Conservation (phyloP, 2,329 filamentous ascomycete genomes). For the Xylariaceae sp. region DNA sequence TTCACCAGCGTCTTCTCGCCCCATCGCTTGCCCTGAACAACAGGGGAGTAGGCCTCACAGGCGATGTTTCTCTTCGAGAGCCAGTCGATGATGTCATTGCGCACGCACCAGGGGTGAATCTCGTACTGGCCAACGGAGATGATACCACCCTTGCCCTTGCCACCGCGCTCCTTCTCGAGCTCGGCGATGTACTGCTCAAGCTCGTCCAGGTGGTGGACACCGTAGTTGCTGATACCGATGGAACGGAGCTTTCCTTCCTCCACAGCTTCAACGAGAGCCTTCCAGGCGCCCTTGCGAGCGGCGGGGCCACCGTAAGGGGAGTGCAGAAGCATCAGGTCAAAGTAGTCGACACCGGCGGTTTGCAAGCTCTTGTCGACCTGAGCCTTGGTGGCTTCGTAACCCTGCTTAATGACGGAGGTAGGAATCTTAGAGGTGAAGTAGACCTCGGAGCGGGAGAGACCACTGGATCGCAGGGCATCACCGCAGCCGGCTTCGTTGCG, state of each 20-base stretch:
- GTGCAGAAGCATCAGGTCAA: constrained; percentile 63
- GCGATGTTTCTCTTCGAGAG: constrained; percentile 58
- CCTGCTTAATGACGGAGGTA: constrained; percentile 30
- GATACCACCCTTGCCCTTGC: constrained; percentile 61
- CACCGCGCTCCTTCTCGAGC: constrained; percentile 56
- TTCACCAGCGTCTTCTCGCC: constrained; percentile 60
- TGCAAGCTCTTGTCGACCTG: constrained; percentile 59
- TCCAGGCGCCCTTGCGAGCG: constrained; percentile 55
- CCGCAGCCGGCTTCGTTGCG: constrained; percentile 47
- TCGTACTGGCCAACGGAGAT: constrained; percentile 85
- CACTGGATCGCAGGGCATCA: constrained; percentile 39
- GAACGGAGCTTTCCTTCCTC: constrained; percentile 57
- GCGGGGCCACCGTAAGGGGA: constrained; percentile 53
- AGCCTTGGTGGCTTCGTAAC: constrained; percentile 59
- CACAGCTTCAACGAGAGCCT: constrained; percentile 57
- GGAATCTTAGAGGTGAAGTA: constrained; percentile 55
- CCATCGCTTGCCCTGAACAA: constrained; percentile 63
- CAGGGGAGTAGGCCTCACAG: constrained; percentile 58
- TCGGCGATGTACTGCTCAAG: constrained; percentile 54
- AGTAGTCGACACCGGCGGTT: constrained; percentile 58
- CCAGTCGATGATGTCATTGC: constrained; percentile 77
- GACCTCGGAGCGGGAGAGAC: constrained; percentile 42
- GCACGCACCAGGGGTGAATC: constrained; percentile 79
- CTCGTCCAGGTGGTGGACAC: constrained; percentile 57
- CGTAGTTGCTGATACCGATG: constrained; percentile 62